These are phyloP conservation scores for Colletotrichum euphorbiae DNA, from an alignment of 2,329 filamentous ascomycete species.

Conservation along the genomic window DNA sequence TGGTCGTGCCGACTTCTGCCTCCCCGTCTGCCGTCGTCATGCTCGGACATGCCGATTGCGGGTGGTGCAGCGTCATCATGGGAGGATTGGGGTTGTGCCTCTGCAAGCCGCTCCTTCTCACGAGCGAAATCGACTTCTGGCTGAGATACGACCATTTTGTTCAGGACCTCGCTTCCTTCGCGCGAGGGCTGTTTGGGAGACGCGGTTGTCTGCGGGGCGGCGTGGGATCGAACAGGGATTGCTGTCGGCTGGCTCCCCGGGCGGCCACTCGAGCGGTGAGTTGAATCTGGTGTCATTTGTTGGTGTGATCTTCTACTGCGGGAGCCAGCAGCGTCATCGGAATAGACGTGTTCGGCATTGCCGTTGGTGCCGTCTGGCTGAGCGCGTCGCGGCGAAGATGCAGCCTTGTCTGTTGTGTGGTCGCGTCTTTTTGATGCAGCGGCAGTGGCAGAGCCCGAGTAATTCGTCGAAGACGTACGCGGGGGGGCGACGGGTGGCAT, in stretches of 20 bases:
- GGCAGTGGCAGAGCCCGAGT: conserved; percentile 53
- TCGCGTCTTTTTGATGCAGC: conserved; percentile 58
- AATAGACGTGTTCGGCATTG: conserved; percentile 45
- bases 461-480: conserved; percentile 79
- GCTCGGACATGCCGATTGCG: conserved; percentile 57
- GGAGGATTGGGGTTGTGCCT: conserved; percentile 62
- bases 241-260: conserved; percentile 47
- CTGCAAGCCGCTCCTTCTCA: conserved; percentile 75
- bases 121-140: conserved; percentile 79
- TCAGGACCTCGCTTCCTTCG: conserved; percentile 83
- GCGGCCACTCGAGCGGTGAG: conserved; percentile 53
- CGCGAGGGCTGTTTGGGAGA: conserved; percentile 72
- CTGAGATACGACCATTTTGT: conserved; percentile 80
- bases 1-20: conserved; percentile 71
- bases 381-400: conserved; percentile 56
- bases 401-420: conserved; percentile 58
- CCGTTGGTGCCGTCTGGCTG: conserved; percentile 52
- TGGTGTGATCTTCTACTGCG: conserved; percentile 55
- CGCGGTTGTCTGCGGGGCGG: conserved; percentile 55
- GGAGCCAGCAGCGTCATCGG: conserved; percentile 52
- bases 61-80: conserved; percentile 60
- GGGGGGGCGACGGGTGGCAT: conserved; percentile 81
- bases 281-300: conserved; percentile 52
- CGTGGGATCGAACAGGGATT: conserved; percentile 59
- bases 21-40: conserved; percentile 61